A percentile compares a stretch with the other conserved stretches of the same genome.
Evolutionary conservation across 257 asterid species (phyloP).

Genomic region (Capsicum pubescens): DNA sequence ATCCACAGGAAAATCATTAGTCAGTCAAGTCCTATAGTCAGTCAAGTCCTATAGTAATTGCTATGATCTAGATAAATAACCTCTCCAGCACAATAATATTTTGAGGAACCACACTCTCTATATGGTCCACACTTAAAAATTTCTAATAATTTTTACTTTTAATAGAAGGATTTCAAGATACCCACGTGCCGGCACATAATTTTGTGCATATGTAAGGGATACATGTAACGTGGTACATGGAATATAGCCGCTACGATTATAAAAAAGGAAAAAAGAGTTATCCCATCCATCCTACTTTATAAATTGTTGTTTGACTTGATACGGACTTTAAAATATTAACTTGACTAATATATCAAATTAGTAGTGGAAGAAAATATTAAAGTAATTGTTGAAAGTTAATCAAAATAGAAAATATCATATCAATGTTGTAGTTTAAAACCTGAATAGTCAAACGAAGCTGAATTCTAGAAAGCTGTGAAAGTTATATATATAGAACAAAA

Average conservation of each 20-base stretch:
- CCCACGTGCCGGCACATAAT: neutral
- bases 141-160: neutral
- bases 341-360: neutral
- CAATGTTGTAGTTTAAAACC: constrained; percentile 16
- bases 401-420: constrained; percentile 5
- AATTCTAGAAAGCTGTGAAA: neutral
- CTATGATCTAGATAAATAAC: neutral
- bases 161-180: neutral
- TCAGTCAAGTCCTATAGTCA: neutral
- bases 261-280: neutral
- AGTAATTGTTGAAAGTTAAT: constrained; percentile 17
- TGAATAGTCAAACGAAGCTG: neutral
- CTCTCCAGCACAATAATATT: neutral
- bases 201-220: neutral
- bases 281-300: neutral
- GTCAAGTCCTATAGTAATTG: neutral
- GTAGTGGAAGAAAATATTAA: constrained; percentile 16
- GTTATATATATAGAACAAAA: neutral
- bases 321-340: constrained; percentile 2
- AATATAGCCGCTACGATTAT: neutral
- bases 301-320: neutral
- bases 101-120: constrained; percentile 18
- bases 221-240: neutral
- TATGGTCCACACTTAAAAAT: neutral
- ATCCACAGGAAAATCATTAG: neutral